phyloP scores from a whole-genome alignment of 2,329 filamentous ascomycete species.

The Exophiala alcalophila region DNA sequence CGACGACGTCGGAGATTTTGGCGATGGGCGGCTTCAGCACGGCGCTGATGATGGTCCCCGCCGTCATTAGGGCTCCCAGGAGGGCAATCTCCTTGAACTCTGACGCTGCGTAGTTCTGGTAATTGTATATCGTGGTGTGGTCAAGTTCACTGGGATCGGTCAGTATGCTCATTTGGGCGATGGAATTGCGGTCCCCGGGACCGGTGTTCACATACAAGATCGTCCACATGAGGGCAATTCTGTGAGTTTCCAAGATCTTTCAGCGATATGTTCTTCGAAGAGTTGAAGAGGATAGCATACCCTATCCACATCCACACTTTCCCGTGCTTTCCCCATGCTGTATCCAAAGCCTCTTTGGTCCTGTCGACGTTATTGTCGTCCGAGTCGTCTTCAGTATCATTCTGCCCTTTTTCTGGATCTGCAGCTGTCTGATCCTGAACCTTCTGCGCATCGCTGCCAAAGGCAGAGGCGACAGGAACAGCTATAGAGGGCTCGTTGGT shows the following conservation, averaged over 20 bases:
- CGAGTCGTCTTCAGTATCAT: too few species aligned
- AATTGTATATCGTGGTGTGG: conserved; percentile 39
- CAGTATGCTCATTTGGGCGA: too few species aligned
- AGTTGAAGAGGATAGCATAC: neutral
- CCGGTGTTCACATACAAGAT: conserved; percentile 13
- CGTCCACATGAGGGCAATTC: conserved; percentile 22
- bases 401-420: too few species aligned
- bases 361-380: conserved; percentile 6
- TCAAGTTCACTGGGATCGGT: conserved; percentile 35
- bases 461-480: too few species aligned
- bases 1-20: conserved; percentile 44
- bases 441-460: too few species aligned
- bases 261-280: neutral
- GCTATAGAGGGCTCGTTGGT: too few species aligned
- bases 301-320: conserved; percentile 19
- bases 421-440: too few species aligned
- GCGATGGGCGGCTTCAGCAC: conserved; percentile 44
- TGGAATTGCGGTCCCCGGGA: too few species aligned
- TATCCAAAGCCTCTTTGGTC: conserved; percentile 3
- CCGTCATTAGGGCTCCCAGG: conserved; percentile 30
- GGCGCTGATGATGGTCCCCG: conserved; percentile 40
- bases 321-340: conserved; percentile 17
- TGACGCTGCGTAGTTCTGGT: conserved; percentile 43
- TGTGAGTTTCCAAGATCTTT: conserved; percentile 1
- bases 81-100: conserved; percentile 40